Percentiles rank a stretch among this genome's conserved stretches.
phyloP scores from a whole-genome alignment of 345 rosid genomes.

The Reutealis trisperma region DNA sequence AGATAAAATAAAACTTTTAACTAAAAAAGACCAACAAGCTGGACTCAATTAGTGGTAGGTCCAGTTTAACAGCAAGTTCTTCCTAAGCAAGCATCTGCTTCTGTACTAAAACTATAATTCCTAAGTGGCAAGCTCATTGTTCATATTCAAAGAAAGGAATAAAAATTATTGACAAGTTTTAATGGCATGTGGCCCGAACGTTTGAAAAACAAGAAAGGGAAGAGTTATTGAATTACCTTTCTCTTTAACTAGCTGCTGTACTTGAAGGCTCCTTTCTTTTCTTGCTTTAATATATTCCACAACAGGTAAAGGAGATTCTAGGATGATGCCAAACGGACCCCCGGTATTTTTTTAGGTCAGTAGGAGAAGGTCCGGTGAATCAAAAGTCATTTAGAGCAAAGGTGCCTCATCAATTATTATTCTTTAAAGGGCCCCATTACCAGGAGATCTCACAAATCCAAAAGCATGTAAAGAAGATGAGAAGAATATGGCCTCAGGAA shows the following conservation, averaged over 20 bases:
- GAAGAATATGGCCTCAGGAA: conserved; percentile 50
- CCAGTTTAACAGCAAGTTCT: conserved; percentile 39
- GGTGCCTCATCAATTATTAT: conserved; percentile 63
- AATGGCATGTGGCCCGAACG: conserved; percentile 59
- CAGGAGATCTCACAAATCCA: conserved; percentile 41
- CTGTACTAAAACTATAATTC: conserved; percentile 19
- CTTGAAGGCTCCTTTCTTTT: conserved; percentile 48
- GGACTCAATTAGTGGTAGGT: conserved; percentile 33
- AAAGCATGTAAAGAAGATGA: conserved; percentile 44
- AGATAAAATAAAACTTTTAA: conserved; percentile 11
- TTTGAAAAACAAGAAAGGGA: conserved; percentile 65
- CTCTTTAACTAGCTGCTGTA: conserved; percentile 59
- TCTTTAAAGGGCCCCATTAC: conserved; percentile 55
- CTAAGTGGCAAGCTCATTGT: conserved; percentile 30
- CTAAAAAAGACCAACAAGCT: conserved; percentile 12
- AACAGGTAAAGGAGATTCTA: conserved; percentile 68
- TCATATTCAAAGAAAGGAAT: conserved; percentile 41
- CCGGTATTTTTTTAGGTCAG: conserved; percentile 33
- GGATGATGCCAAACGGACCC: conserved; percentile 59
- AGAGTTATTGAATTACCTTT: conserved; percentile 55
- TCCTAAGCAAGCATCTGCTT: conserved; percentile 39
- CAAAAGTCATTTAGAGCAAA: conserved; percentile 57
- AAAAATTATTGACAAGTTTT: conserved; percentile 37
- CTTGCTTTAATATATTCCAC: conserved; percentile 55
- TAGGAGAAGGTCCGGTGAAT: conserved; percentile 55